Conservation (phyloP, 2,329 filamentous ascomycete species). For the Fusarium buxicola region DNA sequence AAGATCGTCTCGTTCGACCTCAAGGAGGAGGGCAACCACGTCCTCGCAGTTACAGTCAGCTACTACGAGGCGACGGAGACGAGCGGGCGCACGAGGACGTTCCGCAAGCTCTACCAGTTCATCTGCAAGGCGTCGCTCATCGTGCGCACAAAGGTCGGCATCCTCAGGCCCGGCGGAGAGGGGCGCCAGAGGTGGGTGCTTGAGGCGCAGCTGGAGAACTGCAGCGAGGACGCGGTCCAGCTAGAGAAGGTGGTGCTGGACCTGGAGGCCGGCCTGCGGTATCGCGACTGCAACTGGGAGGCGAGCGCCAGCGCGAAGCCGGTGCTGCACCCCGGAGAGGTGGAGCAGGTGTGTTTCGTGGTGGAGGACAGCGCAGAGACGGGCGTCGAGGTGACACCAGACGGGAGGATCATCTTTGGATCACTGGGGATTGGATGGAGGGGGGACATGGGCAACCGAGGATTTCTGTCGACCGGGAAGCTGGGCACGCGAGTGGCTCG, state of each 20-base stretch:
- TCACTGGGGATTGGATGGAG: conserved; percentile 90
- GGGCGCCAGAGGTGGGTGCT: conserved; percentile 72
- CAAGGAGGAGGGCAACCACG: conserved; percentile 93
- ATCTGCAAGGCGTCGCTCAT: conserved; percentile 90
- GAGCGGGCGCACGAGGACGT: conserved; percentile 80
- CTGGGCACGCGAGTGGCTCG: conserved; percentile 64
- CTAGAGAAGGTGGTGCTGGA: conserved; percentile 75
- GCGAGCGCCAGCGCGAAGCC: conserved; percentile 58
- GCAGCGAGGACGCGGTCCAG: conserved; percentile 83
- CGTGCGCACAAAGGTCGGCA: conserved; percentile 88
- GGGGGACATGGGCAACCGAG: conserved; percentile 88
- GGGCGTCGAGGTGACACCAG: conserved; percentile 57
- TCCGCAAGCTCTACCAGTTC: conserved; percentile 97
- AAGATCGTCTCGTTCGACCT: conserved; percentile 86
- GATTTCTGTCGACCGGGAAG: conserved; percentile 88
- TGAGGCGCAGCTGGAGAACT: conserved; percentile 96
- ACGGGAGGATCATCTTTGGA: conserved; percentile 76
- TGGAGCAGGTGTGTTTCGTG: conserved; percentile 74
- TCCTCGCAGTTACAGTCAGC: conserved; percentile 91
- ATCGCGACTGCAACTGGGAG: conserved; percentile 69
- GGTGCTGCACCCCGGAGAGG: conserved; percentile 70
- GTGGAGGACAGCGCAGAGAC: conserved; percentile 59
- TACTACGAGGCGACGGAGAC: conserved; percentile 89
- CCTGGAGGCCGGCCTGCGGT: conserved; percentile 62
- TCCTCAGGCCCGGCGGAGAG: conserved; percentile 56